Evolutionary conservation across 2,329 filamentous ascomycete species (phyloP).

Genomic region (Xylaria sp.): DNA sequence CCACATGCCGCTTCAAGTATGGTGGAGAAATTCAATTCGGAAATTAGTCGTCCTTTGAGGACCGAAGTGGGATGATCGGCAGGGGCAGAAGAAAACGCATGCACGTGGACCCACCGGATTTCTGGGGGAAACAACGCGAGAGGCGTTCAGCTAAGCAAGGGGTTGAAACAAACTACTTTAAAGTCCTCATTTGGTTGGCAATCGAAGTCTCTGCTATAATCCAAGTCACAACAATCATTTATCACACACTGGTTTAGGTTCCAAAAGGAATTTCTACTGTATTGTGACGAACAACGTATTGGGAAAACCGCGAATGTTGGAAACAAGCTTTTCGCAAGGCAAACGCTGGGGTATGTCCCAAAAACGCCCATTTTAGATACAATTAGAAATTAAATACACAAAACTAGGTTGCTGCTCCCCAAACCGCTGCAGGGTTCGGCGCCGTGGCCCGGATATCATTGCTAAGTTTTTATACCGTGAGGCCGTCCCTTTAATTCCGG

Average conservation of each 20-base stretch:
- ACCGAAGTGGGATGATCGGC: constrained; percentile 28
- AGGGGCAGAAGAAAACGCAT: constrained; percentile 21
- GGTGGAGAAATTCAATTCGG: constrained; percentile 1
- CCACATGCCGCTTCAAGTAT: constrained; percentile 21
- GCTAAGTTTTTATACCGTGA: constrained; percentile 20
- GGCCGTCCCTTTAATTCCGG: constrained; percentile 24
- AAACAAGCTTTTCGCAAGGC: constrained; percentile 1
- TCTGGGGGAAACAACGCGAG: constrained; percentile 24
- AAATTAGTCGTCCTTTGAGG: constrained; percentile 14
- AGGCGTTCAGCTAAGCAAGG: constrained; percentile 17
- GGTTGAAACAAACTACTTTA: constrained; percentile 23
- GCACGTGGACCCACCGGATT: constrained; percentile 18
- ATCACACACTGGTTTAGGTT: too few relatives aligned
- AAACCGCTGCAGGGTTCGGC: constrained; percentile 15
- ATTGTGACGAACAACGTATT: constrained; percentile 16
- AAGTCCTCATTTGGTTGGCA: too few relatives aligned
- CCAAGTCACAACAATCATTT: too few relatives aligned
- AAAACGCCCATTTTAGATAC: constrained; percentile 31
- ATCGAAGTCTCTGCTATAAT: too few relatives aligned
- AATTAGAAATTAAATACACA: constrained; percentile 42
- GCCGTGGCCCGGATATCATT: constrained; percentile 32
- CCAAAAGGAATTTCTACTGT: constrained; percentile 15
- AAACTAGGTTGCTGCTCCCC: constrained; percentile 17
- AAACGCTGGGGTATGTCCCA: constrained; percentile 15
- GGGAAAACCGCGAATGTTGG: not conserved